Conservation (phyloP, 192 early-diverging fungal species). For the Coemansia sp. region DNA sequence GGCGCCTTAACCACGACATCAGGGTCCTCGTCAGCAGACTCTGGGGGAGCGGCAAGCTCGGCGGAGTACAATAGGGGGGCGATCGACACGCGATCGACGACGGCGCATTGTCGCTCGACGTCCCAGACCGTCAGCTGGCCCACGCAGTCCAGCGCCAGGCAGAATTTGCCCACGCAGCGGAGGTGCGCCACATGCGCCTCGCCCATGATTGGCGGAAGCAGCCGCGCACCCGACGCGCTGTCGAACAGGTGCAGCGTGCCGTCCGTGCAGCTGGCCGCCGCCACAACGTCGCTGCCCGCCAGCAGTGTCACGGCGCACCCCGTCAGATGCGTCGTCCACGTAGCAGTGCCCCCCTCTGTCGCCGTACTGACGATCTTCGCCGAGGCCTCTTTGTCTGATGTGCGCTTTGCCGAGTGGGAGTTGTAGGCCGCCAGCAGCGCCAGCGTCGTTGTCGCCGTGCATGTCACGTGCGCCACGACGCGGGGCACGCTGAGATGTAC, state of each 20-base stretch:
- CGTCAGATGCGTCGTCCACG: conserved; percentile 20
- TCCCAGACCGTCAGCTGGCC: conserved; percentile 40
- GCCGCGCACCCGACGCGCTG: conserved; percentile 27
- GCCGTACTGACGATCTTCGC: neutral
- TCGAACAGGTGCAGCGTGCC: conserved; percentile 41
- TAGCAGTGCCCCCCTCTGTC: neutral
- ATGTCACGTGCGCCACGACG: conserved; percentile 27
- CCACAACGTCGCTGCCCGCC: conserved; percentile 1
- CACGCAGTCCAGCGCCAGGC: conserved; percentile 26
- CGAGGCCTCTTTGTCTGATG: neutral
- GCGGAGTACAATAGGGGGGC: conserved; percentile 41
- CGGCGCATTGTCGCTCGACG: neutral
- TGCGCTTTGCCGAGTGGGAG: neutral
- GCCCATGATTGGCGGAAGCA: conserved; percentile 17
- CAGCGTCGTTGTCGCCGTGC: neutral
- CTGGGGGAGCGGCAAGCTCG: neutral
- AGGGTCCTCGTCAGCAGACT: neutral
- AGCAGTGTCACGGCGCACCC: neutral
- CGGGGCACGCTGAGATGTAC: conserved; percentile 37
- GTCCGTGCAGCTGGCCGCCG: conserved; percentile 18
- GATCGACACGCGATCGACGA: conserved; percentile 19
- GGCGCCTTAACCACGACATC: conserved; percentile 5
- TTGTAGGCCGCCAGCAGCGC: conserved; percentile 6
- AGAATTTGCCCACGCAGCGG: conserved; percentile 16
- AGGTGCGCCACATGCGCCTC: conserved; percentile 30